Conservation (phyloP, 768 basidiomycete species). For the Tephrocybe sp. region DNA sequence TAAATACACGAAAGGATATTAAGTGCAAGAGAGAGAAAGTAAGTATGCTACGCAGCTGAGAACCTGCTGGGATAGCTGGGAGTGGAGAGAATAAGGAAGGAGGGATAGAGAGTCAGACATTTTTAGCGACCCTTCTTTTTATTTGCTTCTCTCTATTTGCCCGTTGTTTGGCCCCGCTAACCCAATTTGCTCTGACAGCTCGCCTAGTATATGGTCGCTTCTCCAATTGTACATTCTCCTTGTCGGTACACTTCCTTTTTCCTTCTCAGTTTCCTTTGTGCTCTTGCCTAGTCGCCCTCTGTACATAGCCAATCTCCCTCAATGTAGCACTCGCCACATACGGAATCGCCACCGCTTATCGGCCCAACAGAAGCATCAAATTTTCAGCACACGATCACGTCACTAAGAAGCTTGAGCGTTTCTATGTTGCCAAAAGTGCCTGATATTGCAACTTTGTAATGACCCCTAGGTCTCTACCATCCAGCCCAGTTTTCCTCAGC, state of each 20-base stretch:
- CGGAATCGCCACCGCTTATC: conserved; percentile 17
- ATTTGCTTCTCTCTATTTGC: conserved; percentile 45
- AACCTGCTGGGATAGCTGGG: conserved; percentile 42
- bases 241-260: not conserved
- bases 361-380: conserved; percentile 29
- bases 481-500: not conserved
- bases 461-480: not conserved
- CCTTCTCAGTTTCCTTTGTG: not conserved
- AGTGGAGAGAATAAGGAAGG: conserved; percentile 56
- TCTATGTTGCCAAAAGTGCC: conserved; percentile 14
- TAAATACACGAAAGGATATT: conserved; percentile 51
- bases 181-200: conserved; percentile 34
- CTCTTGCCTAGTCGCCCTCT: not conserved
- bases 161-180: conserved; percentile 39
- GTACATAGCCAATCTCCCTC: not conserved
- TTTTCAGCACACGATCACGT: conserved; percentile 35
- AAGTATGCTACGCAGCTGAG: conserved; percentile 56
- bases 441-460: conserved; percentile 5
- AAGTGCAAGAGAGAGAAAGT: conserved; percentile 58
- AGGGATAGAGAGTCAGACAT: conserved; percentile 46
- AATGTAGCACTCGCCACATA: not conserved
- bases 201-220: conserved; percentile 10
- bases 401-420: conserved; percentile 27
- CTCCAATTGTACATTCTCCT: not conserved
- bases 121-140: conserved; percentile 41